Conservation (phyloP, 148 eudicot genomes). For the Persicaria tinctoria region DNA sequence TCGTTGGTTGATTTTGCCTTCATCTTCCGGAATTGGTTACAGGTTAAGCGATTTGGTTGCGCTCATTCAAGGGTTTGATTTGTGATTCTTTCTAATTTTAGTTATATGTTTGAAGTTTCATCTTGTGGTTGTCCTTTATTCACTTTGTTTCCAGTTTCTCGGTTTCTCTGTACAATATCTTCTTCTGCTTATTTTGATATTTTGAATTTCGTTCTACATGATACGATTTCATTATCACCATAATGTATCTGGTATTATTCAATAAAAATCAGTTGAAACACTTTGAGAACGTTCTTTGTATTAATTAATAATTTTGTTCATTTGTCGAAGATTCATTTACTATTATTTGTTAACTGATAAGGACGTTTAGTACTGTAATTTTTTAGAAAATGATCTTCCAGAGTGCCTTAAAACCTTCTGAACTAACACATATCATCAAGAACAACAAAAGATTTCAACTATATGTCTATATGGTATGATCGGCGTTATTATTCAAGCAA, state of each 20-base stretch:
- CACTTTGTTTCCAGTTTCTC: no score
- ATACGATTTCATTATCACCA: not conserved
- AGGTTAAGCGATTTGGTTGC: not conserved
- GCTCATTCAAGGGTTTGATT: not conserved
- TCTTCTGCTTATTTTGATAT: not conserved
- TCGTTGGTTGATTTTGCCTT: not conserved
- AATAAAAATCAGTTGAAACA: not conserved
- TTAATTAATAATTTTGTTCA: not conserved
- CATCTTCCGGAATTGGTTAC: not conserved
- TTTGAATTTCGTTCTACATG: not conserved
- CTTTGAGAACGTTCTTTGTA: not conserved
- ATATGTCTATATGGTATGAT: not conserved
- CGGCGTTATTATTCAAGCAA: not conserved
- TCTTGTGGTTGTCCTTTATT: not conserved
- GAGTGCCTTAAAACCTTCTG: not conserved
- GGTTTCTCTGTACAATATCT: no score
- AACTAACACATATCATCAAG: not conserved
- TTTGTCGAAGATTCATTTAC: not conserved
- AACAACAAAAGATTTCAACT: slow-evolving; percentile 3
- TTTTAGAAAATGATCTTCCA: not conserved
- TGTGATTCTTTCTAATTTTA: not conserved
- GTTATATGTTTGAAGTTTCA: not conserved
- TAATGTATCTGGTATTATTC: not conserved
- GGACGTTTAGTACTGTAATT: not conserved
- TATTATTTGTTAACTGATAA: not conserved